Conservation (phyloP, 371 early-diverging fungal genomes). For the Cokeromyces recurvatus region DNA sequence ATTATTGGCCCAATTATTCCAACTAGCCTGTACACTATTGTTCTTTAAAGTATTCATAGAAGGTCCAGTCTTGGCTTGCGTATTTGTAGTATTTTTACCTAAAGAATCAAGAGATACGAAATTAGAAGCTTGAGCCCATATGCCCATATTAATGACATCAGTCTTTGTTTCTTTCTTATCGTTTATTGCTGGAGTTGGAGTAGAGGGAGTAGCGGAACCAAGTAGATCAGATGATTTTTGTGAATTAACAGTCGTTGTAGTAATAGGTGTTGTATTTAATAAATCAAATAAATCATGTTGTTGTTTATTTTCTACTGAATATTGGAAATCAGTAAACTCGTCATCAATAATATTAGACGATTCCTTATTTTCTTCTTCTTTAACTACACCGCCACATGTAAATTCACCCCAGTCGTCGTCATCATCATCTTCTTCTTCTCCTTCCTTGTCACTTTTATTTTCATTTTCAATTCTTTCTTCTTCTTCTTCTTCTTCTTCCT, state of each 20-base stretch:
- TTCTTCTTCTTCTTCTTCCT: conserved; percentile 18
- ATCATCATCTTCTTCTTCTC: not conserved
- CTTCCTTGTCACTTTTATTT: not conserved
- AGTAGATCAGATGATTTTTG: no score
- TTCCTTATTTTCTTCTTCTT: no score
- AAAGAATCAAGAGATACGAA: conserved; percentile 57
- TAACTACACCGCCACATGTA: conserved; percentile 27
- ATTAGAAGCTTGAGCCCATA: conserved; percentile 56
- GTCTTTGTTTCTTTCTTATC: no score
- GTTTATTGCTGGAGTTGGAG: no score
- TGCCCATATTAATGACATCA: conserved; percentile 12
- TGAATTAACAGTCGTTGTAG: no score
- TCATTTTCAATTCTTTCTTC: not conserved
- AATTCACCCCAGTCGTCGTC: conserved; percentile 57
- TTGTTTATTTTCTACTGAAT: conserved; percentile 17
- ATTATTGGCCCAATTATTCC: conserved; percentile 39
- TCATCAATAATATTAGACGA: conserved; percentile 3
- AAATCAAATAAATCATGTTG: no score
- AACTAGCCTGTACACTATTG: conserved; percentile 32
- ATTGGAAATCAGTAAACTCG: conserved; percentile 65
- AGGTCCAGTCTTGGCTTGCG: conserved; percentile 39
- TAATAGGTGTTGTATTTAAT: no score
- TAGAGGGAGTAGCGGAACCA: no score
- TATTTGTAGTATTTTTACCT: conserved; percentile 34
- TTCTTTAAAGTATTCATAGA: conserved; percentile 59